Evolutionary conservation across 345 rosid species (phyloP).

Genomic region (Dipteronia dyeriana): DNA sequence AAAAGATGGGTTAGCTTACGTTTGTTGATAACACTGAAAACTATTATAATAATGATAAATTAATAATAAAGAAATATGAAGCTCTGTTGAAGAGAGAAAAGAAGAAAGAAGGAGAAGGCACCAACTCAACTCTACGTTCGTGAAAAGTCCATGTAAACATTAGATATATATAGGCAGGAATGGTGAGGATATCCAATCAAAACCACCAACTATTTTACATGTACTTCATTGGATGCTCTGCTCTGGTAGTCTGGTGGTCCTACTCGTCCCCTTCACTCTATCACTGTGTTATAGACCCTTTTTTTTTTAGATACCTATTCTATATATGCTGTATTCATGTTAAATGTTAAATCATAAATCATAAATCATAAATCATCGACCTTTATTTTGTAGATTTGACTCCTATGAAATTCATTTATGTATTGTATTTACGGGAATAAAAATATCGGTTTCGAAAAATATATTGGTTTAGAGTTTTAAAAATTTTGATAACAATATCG

Average conservation of each 20-base stretch:
- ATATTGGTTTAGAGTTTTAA: too few species aligned
- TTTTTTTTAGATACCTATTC: not conserved
- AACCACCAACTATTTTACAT: conserved; percentile 12
- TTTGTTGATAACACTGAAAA: conserved; percentile 24
- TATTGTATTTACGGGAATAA: too few species aligned
- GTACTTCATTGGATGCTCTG: conserved; percentile 45
- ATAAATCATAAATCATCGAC: not conserved
- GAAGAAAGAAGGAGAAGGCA: not conserved
- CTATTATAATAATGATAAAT: not conserved
- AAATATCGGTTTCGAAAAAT: too few species aligned
- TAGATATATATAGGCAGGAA: conserved; percentile 3
- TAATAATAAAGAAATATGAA: conserved; percentile 6
- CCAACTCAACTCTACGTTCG: conserved; percentile 33
- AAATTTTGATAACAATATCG: too few species aligned
- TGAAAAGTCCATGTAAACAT: conserved; percentile 24
- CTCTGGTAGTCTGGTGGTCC: not conserved
- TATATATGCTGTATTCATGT: not conserved
- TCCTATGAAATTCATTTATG: too few species aligned
- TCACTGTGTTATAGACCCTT: conserved; percentile 9
- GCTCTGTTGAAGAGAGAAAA: conserved; percentile 20
- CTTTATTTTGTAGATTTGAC: not conserved
- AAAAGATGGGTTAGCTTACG: conserved; percentile 39
- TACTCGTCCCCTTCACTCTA: conserved; percentile 28
- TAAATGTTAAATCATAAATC: too few species aligned
- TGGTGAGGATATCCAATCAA: conserved; percentile 20